phyloP scores from a whole-genome alignment of 768 basidiomycete genomes.

The Trametes meyenii region DNA sequence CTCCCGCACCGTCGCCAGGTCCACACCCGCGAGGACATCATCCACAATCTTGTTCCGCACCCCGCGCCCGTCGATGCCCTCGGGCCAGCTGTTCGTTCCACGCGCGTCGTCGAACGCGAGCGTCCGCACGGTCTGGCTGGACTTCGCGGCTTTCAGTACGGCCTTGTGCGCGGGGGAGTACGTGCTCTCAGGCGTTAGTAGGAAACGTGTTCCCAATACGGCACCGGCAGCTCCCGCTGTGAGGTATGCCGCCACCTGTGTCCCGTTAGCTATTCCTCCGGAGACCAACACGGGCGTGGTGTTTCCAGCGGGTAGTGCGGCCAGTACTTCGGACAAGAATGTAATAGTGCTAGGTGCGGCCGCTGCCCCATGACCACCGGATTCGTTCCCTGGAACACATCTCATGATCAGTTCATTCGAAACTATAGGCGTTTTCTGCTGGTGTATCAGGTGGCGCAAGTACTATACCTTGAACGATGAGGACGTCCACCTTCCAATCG shows the following conservation, averaged over 20 bases:
- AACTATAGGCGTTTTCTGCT: not conserved
- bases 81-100: slow-evolving; percentile 38
- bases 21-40: slow-evolving; percentile 54
- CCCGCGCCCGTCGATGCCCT: slow-evolving; percentile 48
- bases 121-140: slow-evolving; percentile 34
- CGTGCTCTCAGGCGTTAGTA: slow-evolving; percentile 64
- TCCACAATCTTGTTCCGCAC: slow-evolving; percentile 58
- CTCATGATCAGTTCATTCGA: not conserved
- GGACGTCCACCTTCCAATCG: slow-evolving; percentile 69
- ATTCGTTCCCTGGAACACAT: slow-evolving; percentile 64
- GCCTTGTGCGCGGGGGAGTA: slow-evolving; percentile 39
- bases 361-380: slow-evolving; percentile 74
- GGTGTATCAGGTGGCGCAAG: not conserved
- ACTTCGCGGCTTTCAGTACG: slow-evolving; percentile 33
- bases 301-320: slow-evolving; percentile 40
- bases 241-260: slow-evolving; percentile 66
- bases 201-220: slow-evolving; percentile 76
- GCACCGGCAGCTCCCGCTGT: slow-evolving; percentile 68
- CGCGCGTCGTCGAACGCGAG: slow-evolving; percentile 39
- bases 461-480: slow-evolving; percentile 74
- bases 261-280: slow-evolving; percentile 69
- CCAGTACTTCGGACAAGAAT: slow-evolving; percentile 58
- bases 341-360: slow-evolving; percentile 61
- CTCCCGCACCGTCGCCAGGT: slow-evolving; percentile 44
- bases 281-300: slow-evolving; percentile 68